Evolutionary conservation across 2,329 filamentous ascomycete species (phyloP).

Genomic region (Colletotrichum zoysiae): DNA sequence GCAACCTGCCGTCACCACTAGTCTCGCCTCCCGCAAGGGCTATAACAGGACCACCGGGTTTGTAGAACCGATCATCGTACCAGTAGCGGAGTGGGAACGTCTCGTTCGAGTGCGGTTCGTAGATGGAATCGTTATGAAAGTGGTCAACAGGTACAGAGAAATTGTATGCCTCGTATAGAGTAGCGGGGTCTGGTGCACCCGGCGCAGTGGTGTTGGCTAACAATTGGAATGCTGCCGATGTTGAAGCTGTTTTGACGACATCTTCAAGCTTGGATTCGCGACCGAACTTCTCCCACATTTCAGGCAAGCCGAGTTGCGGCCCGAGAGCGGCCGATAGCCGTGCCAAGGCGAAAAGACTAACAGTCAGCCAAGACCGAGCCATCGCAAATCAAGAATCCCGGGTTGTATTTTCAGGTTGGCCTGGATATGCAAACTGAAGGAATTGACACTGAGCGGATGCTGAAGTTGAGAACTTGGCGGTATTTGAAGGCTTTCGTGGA

Average conservation of each 20-base stretch:
- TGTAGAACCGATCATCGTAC: conserved; percentile 84
- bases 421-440: neutral
- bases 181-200: conserved; percentile 24
- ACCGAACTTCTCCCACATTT: conserved; percentile 20
- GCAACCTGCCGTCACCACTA: conserved; percentile 69
- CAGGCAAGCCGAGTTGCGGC: conserved; percentile 29
- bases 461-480: neutral
- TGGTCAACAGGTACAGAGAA: conserved; percentile 76
- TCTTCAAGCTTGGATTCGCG: neutral
- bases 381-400: neutral
- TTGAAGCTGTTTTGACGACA: neutral
- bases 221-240: neutral
- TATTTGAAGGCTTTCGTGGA: conserved; percentile 16
- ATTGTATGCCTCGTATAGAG: conserved; percentile 54
- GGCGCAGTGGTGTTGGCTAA: neutral
- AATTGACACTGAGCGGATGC: too few relatives aligned
- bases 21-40: conserved; percentile 81
- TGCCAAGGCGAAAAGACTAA: conserved; percentile 16
- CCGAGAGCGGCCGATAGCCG: conserved; percentile 24
- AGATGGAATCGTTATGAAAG: conserved; percentile 83
- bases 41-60: conserved; percentile 83
- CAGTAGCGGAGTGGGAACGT: conserved; percentile 82
- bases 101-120: conserved; percentile 80
- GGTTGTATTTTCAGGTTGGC: neutral
- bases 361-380: conserved; percentile 8